Evolutionary conservation across 345 rosid species (phyloP), one percentile per base, ranked within the genome.

Genomic region (Citrus hindsii): DNA sequence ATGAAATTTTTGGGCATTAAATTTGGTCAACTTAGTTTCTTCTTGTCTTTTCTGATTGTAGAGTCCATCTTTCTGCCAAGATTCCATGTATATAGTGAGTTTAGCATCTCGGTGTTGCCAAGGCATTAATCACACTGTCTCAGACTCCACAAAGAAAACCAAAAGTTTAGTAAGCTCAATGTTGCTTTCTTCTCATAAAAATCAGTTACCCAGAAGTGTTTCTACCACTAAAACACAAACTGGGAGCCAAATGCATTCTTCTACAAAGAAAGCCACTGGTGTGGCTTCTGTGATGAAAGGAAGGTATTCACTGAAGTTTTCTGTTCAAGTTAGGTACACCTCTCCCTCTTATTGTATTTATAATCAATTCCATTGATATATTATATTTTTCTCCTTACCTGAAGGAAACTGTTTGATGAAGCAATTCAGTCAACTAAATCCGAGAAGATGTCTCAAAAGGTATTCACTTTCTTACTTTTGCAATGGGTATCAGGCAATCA

Each of bases 51-150:
- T 77, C 24, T 75, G 37, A 53, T 73, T 74, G 84, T 78, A 94
- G 95, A 89, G 85, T 42, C 87, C 87, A 73, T 83, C 81, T 19
- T 82, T 83, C 71, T 91, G 94, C 90, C 97, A 89, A 88, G 95
- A 92, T 76, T 94, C 95, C n/a, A 53, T 86, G 59, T 82, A 82
- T 79, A 87, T 94, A 87, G 72, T 87, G 37, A 92, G 81, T 76
- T 85, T 94, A 76, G 98, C 97, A 55, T 91, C 93, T 78, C 87
- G 92, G 62, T 85, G 82, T 77, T 88, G 83, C 77, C 81, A 79
- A 83, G 74, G 86, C 73, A 40, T 73, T 76, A 80, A 40, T 42
- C 83, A 76, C 71, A 69, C 62, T 74, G 62, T 80, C 64, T 25
- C 75, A 3, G 83, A 76, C 78, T 79, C 87, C 72, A 81, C 81